Evolutionary conservation across 2,329 filamentous ascomycete species (phyloP).

Genomic region (Botryotinia narcissicola): DNA sequence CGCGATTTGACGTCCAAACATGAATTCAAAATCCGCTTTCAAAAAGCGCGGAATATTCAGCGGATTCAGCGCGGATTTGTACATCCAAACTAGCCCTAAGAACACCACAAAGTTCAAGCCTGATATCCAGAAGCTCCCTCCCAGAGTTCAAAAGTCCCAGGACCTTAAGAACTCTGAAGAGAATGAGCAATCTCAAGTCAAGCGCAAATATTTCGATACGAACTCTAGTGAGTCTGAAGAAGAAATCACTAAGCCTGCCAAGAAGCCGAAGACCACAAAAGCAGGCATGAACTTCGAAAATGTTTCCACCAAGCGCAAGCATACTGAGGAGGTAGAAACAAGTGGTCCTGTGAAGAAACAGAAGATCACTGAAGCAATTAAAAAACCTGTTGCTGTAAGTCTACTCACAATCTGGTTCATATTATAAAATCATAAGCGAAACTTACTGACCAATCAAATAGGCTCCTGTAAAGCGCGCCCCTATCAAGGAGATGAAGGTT

Average conservation of each 20-base stretch:
- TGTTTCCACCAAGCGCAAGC: not conserved
- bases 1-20: no score
- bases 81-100: no score
- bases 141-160: not conserved
- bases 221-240: not conserved
- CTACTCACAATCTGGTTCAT: not conserved
- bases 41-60: no score
- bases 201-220: not conserved
- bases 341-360: not conserved
- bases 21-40: no score
- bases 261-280: not conserved
- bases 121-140: not conserved
- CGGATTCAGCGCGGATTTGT: no score
- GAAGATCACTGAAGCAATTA: not conserved
- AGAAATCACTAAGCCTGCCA: not conserved
- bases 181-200: not conserved
- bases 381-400: not conserved
- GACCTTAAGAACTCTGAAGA: not conserved
- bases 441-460: not conserved
- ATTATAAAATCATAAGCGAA: not conserved
- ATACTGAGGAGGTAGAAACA: not conserved
- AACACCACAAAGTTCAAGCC: not conserved
- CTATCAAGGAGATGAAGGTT: not conserved
- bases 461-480: not conserved
- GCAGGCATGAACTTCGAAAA: not conserved